phyloP scores from a whole-genome alignment of 2,329 filamentous ascomycete genomes.

The Cladosporium halotolerans region DNA sequence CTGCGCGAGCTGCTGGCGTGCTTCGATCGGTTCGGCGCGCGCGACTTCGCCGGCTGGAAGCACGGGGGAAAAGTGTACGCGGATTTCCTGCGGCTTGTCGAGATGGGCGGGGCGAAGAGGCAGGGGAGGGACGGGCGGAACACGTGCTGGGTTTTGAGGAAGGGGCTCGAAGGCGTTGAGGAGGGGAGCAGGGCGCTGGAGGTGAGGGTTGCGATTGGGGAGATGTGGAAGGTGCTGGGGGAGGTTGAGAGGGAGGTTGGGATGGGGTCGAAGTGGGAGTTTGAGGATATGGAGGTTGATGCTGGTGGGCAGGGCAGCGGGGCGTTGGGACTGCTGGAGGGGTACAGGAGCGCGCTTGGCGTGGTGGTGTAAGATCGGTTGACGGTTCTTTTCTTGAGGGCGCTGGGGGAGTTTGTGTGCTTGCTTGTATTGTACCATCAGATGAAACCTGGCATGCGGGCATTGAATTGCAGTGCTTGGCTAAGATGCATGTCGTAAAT shows the following conservation, averaged over 20 bases:
- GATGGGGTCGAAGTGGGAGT: neutral
- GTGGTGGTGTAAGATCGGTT: conserved; percentile 4
- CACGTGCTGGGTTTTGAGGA: conserved; percentile 21
- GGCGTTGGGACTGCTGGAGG: conserved; percentile 4
- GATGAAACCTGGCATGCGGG: too few species aligned
- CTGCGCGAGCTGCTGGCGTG: conserved; percentile 64
- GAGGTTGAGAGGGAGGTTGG: conserved; percentile 49
- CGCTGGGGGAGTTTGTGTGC: neutral
- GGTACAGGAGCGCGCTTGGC: conserved; percentile 7
- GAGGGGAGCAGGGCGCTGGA: conserved; percentile 42
- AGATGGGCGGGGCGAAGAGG: conserved; percentile 10
- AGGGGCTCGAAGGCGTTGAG: conserved; percentile 35
- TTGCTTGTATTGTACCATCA: too few species aligned
- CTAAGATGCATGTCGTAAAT: too few species aligned
- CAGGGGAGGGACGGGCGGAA: conserved; percentile 4
- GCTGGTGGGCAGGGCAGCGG: neutral
- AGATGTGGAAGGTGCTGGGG: conserved; percentile 72
- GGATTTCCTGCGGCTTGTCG: conserved; percentile 15
- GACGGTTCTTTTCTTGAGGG: neutral
- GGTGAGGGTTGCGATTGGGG: conserved; percentile 65
- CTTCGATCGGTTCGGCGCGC: conserved; percentile 54
- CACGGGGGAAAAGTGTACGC: conserved; percentile 72
- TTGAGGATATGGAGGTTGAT: conserved; percentile 1
- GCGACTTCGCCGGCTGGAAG: conserved; percentile 61
- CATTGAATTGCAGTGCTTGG: too few species aligned